A percentile compares a stretch with the other conserved stretches of the same genome.
These are phyloP conservation scores for Vigna mungo DNA, from an alignment of 306 rosid species.

Conservation along the genomic window DNA sequence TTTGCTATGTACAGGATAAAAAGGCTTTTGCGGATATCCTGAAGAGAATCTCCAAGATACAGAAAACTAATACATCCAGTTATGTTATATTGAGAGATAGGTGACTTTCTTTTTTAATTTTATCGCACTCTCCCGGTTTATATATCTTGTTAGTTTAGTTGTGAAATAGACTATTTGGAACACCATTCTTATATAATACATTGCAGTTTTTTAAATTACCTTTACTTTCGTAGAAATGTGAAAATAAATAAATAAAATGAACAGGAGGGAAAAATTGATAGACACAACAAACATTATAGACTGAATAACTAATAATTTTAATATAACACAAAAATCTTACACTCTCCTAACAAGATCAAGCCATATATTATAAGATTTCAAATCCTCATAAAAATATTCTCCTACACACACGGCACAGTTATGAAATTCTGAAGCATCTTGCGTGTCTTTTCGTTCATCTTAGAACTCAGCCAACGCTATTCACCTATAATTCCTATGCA, in stretches of 20 bases:
- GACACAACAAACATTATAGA: no score
- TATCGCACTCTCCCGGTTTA: not conserved
- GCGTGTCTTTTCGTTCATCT: no score
- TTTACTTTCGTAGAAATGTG: not conserved
- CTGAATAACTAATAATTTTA: no score
- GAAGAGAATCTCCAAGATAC: slow-evolving; percentile 80
- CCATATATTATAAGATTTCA: not conserved
- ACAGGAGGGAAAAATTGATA: not conserved
- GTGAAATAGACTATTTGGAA: not conserved
- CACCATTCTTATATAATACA: not conserved
- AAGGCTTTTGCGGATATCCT: slow-evolving; percentile 74
- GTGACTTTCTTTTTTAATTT: slow-evolving; percentile 24
- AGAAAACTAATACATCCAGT: slow-evolving; percentile 62
- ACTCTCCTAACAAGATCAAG: not conserved
- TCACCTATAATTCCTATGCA: no score
- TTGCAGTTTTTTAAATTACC: not conserved
- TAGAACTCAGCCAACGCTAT: no score
- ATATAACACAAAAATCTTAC: no score
- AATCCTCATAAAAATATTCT: not conserved
- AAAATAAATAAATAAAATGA: not conserved
- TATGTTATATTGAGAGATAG: slow-evolving; percentile 72
- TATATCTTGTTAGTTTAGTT: not conserved
- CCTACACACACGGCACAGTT: not conserved
- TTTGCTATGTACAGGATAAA: slow-evolving; percentile 70
- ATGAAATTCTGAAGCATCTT: no score